phyloP scores from a whole-genome alignment of 352 stramenopile species.

The Pythium chondricola region DNA sequence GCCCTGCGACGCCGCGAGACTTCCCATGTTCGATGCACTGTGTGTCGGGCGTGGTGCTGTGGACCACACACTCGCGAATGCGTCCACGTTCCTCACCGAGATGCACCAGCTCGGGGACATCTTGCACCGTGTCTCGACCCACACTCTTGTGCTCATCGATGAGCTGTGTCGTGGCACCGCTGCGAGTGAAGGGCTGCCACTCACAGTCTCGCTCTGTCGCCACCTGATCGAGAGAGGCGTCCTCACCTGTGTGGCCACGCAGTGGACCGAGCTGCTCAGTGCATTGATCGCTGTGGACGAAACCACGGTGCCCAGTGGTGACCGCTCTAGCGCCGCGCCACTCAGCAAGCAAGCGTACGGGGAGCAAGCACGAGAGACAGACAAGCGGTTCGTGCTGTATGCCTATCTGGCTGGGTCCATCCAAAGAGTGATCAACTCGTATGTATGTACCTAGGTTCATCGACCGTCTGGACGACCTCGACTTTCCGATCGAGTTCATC shows the following conservation, averaged over 20 bases:
- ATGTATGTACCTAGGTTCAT: conserved; percentile 20
- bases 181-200: conserved; percentile 10
- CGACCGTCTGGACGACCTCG: conserved; percentile 16
- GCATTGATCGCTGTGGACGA: not conserved
- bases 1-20: conserved; percentile 26
- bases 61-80: conserved; percentile 37
- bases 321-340: not conserved
- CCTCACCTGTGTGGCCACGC: conserved; percentile 7
- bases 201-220: conserved; percentile 10
- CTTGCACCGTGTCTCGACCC: conserved; percentile 21
- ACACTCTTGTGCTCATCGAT: conserved; percentile 42
- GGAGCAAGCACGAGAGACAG: conserved; percentile 9
- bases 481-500: conserved; percentile 32
- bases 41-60: conserved; percentile 33
- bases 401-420: too few relatives aligned
- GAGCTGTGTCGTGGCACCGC: conserved; percentile 43
- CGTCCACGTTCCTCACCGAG: conserved; percentile 51
- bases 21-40: conserved; percentile 41
- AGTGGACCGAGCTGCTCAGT: conserved; percentile 16
- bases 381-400: conserved; percentile 1
- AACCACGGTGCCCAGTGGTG: not conserved
- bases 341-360: not conserved
- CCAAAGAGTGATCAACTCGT: too few relatives aligned
- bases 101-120: conserved; percentile 44
- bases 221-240: conserved; percentile 3